phyloP scores from a whole-genome alignment of 345 rosid genomes.

The Linum lewisii region DNA sequence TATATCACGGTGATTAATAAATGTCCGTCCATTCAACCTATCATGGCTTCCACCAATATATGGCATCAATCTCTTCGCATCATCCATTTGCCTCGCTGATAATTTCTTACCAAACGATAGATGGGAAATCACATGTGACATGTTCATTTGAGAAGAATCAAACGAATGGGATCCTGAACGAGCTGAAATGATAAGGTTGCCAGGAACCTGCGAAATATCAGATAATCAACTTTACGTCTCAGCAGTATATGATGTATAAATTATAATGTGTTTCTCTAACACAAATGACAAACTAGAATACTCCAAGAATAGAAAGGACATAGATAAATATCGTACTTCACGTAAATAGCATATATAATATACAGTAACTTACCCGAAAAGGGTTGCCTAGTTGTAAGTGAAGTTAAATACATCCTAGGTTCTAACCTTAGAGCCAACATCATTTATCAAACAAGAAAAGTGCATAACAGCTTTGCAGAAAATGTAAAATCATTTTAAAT shows the following conservation, averaged over 20 bases:
- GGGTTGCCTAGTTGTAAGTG: too few relatives aligned
- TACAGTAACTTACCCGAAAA: too few relatives aligned
- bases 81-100: slow-evolving; percentile 45
- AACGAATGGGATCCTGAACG: slow-evolving; percentile 90
- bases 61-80: slow-evolving; percentile 62
- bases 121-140: slow-evolving; percentile 90
- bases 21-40: slow-evolving; percentile 67
- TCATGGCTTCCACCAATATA: slow-evolving; percentile 73
- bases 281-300: not conserved
- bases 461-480: too few relatives aligned
- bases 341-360: too few relatives aligned
- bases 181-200: slow-evolving; percentile 83
- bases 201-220: slow-evolving; percentile 66
- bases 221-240: not conserved
- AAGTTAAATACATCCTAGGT: too few relatives aligned
- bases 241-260: not conserved
- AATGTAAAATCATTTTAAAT: too few relatives aligned
- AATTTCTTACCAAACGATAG: slow-evolving; percentile 81
- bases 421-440: too few relatives aligned
- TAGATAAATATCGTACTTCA: too few relatives aligned
- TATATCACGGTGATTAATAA: slow-evolving; percentile 63
- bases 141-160: slow-evolving; percentile 79
- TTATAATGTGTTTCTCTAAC: not conserved
- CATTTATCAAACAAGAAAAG: too few relatives aligned
- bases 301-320: not conserved